Percentiles rank a stretch among this genome's conserved stretches.
Evolutionary conservation across 2,329 filamentous ascomycete species (phyloP).

Genomic region (Colletotrichum sansevieriae): DNA sequence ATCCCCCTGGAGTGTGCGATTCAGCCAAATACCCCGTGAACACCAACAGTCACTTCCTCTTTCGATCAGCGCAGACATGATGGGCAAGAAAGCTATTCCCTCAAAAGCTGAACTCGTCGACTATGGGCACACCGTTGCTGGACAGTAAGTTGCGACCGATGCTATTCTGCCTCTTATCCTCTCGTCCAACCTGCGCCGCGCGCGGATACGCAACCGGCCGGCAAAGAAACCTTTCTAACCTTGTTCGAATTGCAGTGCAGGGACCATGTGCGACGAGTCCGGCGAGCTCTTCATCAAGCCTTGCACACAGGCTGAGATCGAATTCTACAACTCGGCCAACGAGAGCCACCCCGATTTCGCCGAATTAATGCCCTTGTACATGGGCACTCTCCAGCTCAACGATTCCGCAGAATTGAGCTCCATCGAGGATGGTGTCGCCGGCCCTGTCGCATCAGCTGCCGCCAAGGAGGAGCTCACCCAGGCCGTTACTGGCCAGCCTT

Average conservation of each 20-base stretch:
- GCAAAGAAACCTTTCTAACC: slow-evolving; percentile 11
- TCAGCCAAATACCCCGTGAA: slow-evolving; percentile 22
- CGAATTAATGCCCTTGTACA: slow-evolving; percentile 85
- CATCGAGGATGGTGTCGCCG: slow-evolving; percentile 63
- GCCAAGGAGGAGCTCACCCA: slow-evolving; percentile 52
- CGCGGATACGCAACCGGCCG: neutral
- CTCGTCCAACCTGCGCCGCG: slow-evolving; percentile 3
- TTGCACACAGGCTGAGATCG: slow-evolving; percentile 86
- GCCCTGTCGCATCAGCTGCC: slow-evolving; percentile 56
- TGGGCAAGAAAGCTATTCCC: slow-evolving; percentile 56
- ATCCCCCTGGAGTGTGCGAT: slow-evolving; percentile 18
- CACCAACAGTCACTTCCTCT: neutral
- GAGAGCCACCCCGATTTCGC: slow-evolving; percentile 79
- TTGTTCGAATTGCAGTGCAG: slow-evolving; percentile 72
- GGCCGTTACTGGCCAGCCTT: slow-evolving; percentile 51
- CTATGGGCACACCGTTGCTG: slow-evolving; percentile 83
- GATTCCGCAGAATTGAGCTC: slow-evolving; percentile 61
- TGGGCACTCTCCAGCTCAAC: slow-evolving; percentile 82
- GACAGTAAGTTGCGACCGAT: slow-evolving; percentile 75
- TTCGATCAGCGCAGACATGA: slow-evolving; percentile 4
- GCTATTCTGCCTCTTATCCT: neutral
- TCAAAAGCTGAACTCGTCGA: slow-evolving; percentile 73
- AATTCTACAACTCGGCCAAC: slow-evolving; percentile 85
- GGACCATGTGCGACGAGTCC: slow-evolving; percentile 85
- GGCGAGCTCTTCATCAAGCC: slow-evolving; percentile 95